These are phyloP conservation scores for Pterulicium gracile DNA, from an alignment of 1,284 basidiomycete species.

Conservation along the genomic window DNA sequence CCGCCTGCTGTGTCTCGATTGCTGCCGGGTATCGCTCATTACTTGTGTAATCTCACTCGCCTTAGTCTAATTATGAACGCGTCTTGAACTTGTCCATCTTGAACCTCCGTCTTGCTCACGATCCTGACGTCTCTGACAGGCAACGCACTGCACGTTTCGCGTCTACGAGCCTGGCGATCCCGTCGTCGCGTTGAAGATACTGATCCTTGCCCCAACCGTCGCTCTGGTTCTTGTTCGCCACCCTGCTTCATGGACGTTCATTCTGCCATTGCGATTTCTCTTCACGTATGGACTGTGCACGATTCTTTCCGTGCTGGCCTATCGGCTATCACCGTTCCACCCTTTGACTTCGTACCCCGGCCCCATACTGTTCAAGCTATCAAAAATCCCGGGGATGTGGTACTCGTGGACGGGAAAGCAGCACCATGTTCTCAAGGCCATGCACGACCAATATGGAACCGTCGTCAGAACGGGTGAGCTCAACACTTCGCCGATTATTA, in stretches of 20 bases:
- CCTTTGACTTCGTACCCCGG: slow-evolving; percentile 31
- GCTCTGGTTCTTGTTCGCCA: not conserved
- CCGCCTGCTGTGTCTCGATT: too few relatives aligned
- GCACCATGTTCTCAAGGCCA: slow-evolving; percentile 19
- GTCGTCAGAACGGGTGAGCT: slow-evolving; percentile 28
- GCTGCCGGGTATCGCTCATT: too few relatives aligned
- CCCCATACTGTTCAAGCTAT: slow-evolving; percentile 23
- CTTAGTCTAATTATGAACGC: too few relatives aligned
- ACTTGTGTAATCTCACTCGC: too few relatives aligned
- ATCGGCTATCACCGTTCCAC: slow-evolving; percentile 33
- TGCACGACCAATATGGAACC: slow-evolving; percentile 32
- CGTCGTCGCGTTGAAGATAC: not conserved
- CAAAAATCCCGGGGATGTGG: slow-evolving; percentile 22
- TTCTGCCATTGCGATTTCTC: not conserved
- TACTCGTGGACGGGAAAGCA: slow-evolving; percentile 23
- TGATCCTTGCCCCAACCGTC: not conserved
- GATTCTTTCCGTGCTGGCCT: slow-evolving; percentile 21
- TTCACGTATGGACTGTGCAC: slow-evolving; percentile 17
- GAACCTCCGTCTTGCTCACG: too few relatives aligned
- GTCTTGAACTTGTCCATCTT: too few relatives aligned
- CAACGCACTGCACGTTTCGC: not conserved
- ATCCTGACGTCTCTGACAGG: too few relatives aligned
- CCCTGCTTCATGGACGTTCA: not conserved
- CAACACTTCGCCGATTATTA: slow-evolving; percentile 7
- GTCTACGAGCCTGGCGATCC: not conserved